Conservation (phyloP, 257 asterid genomes). For the Mitragyna speciosa region DNA sequence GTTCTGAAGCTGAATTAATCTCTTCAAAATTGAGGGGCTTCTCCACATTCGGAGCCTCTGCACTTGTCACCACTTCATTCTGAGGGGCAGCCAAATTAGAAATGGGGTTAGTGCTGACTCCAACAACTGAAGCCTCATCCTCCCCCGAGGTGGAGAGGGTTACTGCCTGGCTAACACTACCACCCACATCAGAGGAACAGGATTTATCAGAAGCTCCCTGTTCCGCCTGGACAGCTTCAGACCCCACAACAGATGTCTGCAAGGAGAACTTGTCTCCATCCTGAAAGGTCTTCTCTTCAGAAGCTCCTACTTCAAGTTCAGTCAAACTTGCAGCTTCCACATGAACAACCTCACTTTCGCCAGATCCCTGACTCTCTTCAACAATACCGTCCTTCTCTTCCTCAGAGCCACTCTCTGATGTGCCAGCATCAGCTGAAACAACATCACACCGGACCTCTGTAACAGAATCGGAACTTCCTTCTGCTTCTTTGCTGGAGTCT, state of each 20-base stretch:
- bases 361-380: conserved; percentile 33
- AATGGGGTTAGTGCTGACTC: conserved; percentile 18
- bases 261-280: conserved; percentile 13
- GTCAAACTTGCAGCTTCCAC: conserved; percentile 12
- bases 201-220: conserved; percentile 28
- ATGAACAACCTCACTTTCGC: conserved; percentile 14
- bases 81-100: conserved; percentile 26
- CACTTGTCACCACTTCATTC: conserved; percentile 31
- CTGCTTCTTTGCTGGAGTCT: conserved; percentile 65
- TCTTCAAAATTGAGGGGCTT: conserved; percentile 60
- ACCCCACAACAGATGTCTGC: conserved; percentile 16
- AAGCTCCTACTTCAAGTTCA: conserved; percentile 24
- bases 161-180: conserved; percentile 22
- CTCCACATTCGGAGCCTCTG: conserved; percentile 26
- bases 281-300: conserved; percentile 29
- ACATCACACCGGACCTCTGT: conserved; percentile 21
- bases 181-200: conserved; percentile 29
- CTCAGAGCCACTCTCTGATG: conserved; percentile 48
- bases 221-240: conserved; percentile 16
- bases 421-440: conserved; percentile 25
- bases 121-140: conserved; percentile 28
- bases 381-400: conserved; percentile 46
- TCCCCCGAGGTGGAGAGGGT: conserved; percentile 28
- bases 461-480: conserved; percentile 49
- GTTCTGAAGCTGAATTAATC: conserved; percentile 53